Conservation (phyloP, 495 filamentous ascomycete genomes). For the Aspergillus asperescens region DNA sequence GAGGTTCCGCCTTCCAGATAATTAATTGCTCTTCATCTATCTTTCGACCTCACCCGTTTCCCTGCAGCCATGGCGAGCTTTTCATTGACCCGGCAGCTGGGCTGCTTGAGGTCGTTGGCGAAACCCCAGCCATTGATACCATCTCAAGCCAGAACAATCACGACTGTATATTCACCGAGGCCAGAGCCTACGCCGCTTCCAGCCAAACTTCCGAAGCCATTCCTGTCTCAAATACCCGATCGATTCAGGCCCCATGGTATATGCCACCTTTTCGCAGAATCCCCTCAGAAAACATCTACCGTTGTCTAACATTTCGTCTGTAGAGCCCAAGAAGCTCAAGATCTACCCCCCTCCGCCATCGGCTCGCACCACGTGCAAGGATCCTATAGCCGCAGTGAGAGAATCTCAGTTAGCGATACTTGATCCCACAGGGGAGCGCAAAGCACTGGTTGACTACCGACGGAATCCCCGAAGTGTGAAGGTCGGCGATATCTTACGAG, state of each 20-base stretch:
- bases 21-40: conserved; percentile 15
- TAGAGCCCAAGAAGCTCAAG: conserved; percentile 45
- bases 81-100: conserved; percentile 57
- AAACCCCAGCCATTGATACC: conserved; percentile 42
- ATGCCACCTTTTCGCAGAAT: not conserved
- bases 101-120: conserved; percentile 56
- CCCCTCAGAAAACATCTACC: not conserved
- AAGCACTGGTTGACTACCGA: conserved; percentile 69
- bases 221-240: conserved; percentile 39
- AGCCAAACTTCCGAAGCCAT: conserved; percentile 35
- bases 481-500: conserved; percentile 84
- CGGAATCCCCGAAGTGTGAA: conserved; percentile 67
- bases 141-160: conserved; percentile 39
- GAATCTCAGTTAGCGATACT: conserved; percentile 61
- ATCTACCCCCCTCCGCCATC: conserved; percentile 50
- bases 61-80: conserved; percentile 51
- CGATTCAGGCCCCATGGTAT: conserved; percentile 36
- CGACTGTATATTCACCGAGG: conserved; percentile 36
- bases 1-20: conserved; percentile 27
- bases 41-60: not conserved
- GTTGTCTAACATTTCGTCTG: not conserved
- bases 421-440: conserved; percentile 78
- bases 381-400: conserved; percentile 59
- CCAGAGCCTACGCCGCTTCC: conserved; percentile 38
- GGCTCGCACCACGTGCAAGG: conserved; percentile 40